These are phyloP conservation scores for Arctium minus DNA, from an alignment of 129 eudicot species.

Conservation along the genomic window DNA sequence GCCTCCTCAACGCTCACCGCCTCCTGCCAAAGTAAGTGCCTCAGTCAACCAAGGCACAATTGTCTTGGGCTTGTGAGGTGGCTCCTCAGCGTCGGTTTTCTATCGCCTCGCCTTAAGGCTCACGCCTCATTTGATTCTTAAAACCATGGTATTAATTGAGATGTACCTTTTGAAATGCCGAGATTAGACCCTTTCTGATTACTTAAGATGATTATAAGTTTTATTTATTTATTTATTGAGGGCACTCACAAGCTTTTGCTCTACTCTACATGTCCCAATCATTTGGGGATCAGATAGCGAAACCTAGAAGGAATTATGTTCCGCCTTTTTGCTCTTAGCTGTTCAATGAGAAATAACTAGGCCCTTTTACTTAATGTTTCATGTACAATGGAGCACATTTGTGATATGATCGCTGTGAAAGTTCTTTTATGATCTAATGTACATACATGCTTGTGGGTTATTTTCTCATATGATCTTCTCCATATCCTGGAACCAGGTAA, in stretches of 20 bases:
- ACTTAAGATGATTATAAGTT: not conserved
- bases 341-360: not conserved
- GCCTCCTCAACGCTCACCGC: too few relatives aligned
- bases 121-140: too few relatives aligned
- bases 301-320: not conserved
- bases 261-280: not conserved
- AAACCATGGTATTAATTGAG: not conserved
- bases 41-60: too few relatives aligned
- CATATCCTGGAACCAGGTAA: not conserved
- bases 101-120: too few relatives aligned
- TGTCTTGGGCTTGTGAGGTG: too few relatives aligned
- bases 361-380: not conserved
- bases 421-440: not conserved
- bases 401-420: not conserved
- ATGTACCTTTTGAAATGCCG: not conserved
- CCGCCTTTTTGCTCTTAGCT: slow-evolving; percentile 3
- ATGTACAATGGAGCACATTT: not conserved
- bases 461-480: not conserved
- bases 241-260: not conserved
- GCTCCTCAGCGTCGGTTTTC: too few relatives aligned
- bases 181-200: not conserved
- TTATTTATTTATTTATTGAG: not conserved
- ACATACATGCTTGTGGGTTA: not conserved
- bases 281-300: not conserved
- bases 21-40: too few relatives aligned